These are phyloP conservation scores for Ligustrum vulgare DNA, from an alignment of 257 asterid species.

Conservation along the genomic window DNA sequence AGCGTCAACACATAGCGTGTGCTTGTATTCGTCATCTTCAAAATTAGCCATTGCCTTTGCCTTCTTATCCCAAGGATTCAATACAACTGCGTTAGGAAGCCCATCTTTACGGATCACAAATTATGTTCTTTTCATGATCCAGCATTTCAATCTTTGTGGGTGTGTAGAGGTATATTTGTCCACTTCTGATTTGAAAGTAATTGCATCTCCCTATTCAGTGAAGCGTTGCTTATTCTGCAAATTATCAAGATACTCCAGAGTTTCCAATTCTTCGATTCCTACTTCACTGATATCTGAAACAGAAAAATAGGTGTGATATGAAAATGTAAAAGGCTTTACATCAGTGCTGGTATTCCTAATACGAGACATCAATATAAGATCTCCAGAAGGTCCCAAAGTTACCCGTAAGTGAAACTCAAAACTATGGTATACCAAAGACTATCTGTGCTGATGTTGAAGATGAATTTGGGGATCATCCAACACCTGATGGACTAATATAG, in stretches of 20 bases:
- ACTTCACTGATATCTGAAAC: constrained; percentile 96
- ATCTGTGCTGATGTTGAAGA: no score
- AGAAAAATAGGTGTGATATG: no score
- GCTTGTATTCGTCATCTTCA: constrained; percentile 80
- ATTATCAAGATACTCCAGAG: constrained; percentile 87
- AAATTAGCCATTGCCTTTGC: constrained; percentile 77
- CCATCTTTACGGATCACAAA: no score
- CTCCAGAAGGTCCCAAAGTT: no score
- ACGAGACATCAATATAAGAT: no score
- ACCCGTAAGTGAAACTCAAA: no score
- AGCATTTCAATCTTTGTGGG: constrained; percentile 85
- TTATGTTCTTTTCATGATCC: constrained; percentile 96
- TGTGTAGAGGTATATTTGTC: constrained; percentile 83
- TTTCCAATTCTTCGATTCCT: constrained; percentile 94
- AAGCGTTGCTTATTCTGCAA: constrained; percentile 64
- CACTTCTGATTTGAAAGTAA: constrained; percentile 91
- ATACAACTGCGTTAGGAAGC: constrained; percentile 93
- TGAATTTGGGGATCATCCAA: no score
- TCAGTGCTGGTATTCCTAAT: no score
- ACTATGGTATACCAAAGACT: no score
- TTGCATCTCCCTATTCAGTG: constrained; percentile 89
- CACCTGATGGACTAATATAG: no score
- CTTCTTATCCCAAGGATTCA: constrained; percentile 99
- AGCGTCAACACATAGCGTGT: constrained; percentile 90
- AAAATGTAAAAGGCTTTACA: no score